phyloP scores from a whole-genome alignment of 306 rosid species.

The Lablab purpureus region DNA sequence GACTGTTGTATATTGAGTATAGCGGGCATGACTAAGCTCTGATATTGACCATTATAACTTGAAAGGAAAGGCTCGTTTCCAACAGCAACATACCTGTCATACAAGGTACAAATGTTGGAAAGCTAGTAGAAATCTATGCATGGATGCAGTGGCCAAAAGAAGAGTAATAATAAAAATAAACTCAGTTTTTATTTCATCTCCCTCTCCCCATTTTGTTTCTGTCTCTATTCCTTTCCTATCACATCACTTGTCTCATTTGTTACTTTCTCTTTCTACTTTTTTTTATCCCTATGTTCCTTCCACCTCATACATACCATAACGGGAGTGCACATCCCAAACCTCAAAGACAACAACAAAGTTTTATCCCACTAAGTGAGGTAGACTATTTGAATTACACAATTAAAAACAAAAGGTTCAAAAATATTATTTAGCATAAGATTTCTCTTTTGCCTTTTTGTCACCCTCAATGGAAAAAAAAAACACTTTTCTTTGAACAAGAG shows the following conservation, averaged over 20 bases:
- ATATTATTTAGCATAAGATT: background rate
- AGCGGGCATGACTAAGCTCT: conserved; percentile 77
- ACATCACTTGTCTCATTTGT: background rate
- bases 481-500: background rate
- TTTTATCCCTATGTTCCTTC: background rate
- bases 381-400: too few species aligned
- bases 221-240: background rate
- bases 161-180: background rate
- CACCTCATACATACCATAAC: background rate
- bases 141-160: background rate
- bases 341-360: too few species aligned
- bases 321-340: background rate
- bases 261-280: background rate
- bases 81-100: conserved; percentile 83
- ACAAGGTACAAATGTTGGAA: conserved; percentile 34
- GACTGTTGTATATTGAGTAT: conserved; percentile 87
- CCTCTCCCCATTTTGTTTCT: background rate
- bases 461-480: background rate
- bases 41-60: conserved; percentile 79
- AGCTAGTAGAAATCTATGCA: conserved; percentile 21
- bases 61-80: conserved; percentile 97
- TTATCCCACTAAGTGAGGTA: too few species aligned
- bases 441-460: background rate
- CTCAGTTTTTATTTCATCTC: background rate
- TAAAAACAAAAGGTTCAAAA: too few species aligned